Conservation (phyloP, 495 filamentous ascomycete genomes). For the Penicillium antarcticum region DNA sequence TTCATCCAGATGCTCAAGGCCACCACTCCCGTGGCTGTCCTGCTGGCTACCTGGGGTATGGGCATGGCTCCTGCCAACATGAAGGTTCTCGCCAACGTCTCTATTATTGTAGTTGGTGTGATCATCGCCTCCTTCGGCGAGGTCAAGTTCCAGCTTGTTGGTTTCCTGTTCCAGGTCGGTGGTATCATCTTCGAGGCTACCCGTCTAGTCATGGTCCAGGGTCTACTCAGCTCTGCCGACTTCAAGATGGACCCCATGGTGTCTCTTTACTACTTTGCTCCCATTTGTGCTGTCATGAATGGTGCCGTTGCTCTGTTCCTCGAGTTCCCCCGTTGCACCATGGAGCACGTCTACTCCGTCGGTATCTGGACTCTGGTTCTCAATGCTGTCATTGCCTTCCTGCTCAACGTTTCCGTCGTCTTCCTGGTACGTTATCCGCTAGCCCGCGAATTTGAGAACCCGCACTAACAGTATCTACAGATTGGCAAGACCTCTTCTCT, state of each 20-base stretch:
- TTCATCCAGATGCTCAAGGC: conserved; percentile 99
- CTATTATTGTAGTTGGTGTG: conserved; percentile 84
- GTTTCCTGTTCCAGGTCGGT: conserved; percentile 80
- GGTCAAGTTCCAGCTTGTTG: conserved; percentile 84
- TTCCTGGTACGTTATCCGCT: conserved; percentile 72
- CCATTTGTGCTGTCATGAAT: conserved; percentile 90
- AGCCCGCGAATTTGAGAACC: background rate
- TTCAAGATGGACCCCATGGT: conserved; percentile 98
- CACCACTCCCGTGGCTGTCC: conserved; percentile 85
- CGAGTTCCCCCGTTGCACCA: conserved; percentile 67
- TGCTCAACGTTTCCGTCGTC: conserved; percentile 90
- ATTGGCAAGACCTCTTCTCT: conserved; percentile 97
- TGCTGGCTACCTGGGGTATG: conserved; percentile 80
- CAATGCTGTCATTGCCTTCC: conserved; percentile 81
- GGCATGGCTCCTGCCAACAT: conserved; percentile 73
- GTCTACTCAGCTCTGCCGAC: conserved; percentile 80
- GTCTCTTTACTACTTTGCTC: conserved; percentile 94
- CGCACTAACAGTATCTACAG: conserved; percentile 39
- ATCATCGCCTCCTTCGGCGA: conserved; percentile 88
- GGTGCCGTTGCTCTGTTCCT: conserved; percentile 71
- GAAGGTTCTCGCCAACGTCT: conserved; percentile 80
- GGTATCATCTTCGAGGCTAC: conserved; percentile 89
- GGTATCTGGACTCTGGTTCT: conserved; percentile 71
- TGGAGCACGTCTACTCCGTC: conserved; percentile 71
- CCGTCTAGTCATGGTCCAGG: conserved; percentile 88